A percentile compares a stretch with the other conserved stretches of the same genome.
These are phyloP conservation scores for Fusarium duplospermum DNA, from an alignment of 2,329 filamentous ascomycete genomes.

Conservation along the genomic window DNA sequence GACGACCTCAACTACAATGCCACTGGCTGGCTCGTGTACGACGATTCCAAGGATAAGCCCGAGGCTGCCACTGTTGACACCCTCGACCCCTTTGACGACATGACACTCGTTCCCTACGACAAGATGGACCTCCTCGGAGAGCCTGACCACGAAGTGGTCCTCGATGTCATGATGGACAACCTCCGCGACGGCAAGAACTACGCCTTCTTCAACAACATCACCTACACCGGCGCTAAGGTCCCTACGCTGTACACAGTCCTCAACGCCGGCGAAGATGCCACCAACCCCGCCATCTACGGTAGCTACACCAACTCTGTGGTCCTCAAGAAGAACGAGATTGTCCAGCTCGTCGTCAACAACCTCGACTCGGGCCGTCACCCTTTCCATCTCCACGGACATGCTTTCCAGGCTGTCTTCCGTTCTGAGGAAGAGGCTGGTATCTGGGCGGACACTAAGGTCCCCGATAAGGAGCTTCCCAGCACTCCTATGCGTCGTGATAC, in stretches of 20 bases:
- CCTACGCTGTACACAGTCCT: constrained; percentile 84
- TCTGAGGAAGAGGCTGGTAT: constrained; percentile 67
- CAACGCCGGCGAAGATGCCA: constrained; percentile 68
- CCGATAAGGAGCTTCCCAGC: constrained; percentile 61
- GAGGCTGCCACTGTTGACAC: constrained; percentile 67
- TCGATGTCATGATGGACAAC: constrained; percentile 73
- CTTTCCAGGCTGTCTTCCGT: constrained; percentile 76
- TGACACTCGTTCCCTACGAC: constrained; percentile 76
- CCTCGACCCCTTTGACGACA: constrained; percentile 80
- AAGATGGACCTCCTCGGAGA: constrained; percentile 68
- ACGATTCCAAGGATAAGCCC: constrained; percentile 58
- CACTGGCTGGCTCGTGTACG: constrained; percentile 72
- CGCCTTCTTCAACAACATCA: constrained; percentile 81
- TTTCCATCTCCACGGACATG: constrained; percentile 83
- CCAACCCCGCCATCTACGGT: constrained; percentile 73
- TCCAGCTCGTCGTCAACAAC: constrained; percentile 82
- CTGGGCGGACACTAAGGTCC: constrained; percentile 57
- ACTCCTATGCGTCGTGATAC: constrained; percentile 77
- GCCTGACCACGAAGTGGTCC: constrained; percentile 72
- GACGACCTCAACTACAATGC: constrained; percentile 74
- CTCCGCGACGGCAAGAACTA: constrained; percentile 70
- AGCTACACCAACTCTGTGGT: constrained; percentile 74
- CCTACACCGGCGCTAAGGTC: constrained; percentile 79
- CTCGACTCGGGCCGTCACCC: constrained; percentile 77
- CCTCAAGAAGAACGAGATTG: constrained; percentile 72